These are phyloP conservation scores for Blastocystis sp. DNA, from an alignment of 352 stramenopile genomes.

Conservation along the genomic window DNA sequence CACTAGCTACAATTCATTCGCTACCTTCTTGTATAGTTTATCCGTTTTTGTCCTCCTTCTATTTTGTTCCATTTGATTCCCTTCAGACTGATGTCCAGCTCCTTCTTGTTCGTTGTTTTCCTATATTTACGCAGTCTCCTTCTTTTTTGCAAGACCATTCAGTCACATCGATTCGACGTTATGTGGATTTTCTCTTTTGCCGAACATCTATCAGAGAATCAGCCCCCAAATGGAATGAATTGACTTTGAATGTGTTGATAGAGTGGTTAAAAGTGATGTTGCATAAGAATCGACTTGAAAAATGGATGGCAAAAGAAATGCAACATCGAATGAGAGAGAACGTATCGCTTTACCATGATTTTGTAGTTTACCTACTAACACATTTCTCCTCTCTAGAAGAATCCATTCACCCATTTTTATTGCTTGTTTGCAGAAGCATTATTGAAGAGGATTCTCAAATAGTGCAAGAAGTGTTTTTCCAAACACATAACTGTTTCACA, in stretches of 20 bases:
- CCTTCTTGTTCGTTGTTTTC: not conserved
- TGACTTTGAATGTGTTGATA: not conserved
- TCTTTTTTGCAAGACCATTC: not conserved
- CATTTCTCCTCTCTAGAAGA: not conserved
- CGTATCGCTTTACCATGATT: not conserved
- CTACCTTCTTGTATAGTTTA: constrained; percentile 6
- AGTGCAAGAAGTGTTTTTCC: not conserved
- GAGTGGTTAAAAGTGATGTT: not conserved
- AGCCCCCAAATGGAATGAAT: not conserved
- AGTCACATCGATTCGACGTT: not conserved
- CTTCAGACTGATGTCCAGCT: not conserved
- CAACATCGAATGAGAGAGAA: not conserved
- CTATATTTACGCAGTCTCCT: not conserved
- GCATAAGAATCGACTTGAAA: not conserved
- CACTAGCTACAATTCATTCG: not conserved
- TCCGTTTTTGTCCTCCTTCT: constrained; percentile 26
- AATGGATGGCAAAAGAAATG: not conserved
- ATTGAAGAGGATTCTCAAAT: not conserved
- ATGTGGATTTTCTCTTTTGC: not conserved
- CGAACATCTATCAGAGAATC: not conserved
- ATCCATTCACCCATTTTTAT: not conserved
- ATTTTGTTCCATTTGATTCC: not conserved
- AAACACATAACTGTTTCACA: not conserved
- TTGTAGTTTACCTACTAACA: not conserved
- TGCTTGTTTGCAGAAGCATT: not conserved